Base-by-base conservation (phyloP, 2,329 filamentous ascomycete genomes). In the Penicillium sp. region DNA sequence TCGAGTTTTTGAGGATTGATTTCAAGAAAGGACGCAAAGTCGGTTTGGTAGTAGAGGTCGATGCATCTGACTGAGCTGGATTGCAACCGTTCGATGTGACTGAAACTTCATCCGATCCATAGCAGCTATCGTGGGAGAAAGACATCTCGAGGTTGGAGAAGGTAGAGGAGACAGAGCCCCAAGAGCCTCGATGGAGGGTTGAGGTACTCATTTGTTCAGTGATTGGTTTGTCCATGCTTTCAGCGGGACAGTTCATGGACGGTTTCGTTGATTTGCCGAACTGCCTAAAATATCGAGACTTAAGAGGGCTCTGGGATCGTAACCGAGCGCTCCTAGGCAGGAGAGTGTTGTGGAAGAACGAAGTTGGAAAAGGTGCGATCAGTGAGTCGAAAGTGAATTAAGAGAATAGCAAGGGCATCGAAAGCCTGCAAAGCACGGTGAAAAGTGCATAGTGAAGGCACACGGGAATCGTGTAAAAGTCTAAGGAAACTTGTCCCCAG, bases 61-160 rank as follows among this genome's bases (percentile, higher is more conserved):
- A 54, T 21, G 47, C 53, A 48, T 53, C 53, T 37, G 62, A 57
- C 19, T 60, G 54, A 13, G 59, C 52, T 24, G 60, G 53, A 2
- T 57, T 55, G 13, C 63, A 56, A 35, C 57, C 57, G 22, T 57
- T 61, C n/a, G 67, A 67, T 13, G 61, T 57, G 51, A 64, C 57
- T 19, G 68, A 69, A 22, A 66, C 50, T 48, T 68, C 67, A 50
- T 70, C 68, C 12, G 68, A 70, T 42, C 61, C 65, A 56, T 69
- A 70, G 44, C 65, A 68, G 43, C 67, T 70, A 59, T 70, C 68
- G 32, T 68, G 68, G 28, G 66, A 68, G 24, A 68, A 54, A 13
- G 67, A 69, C 31, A 66, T 58, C 28, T 70, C 66, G n/a, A 69
- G 60, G 22, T 63, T 58, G 22, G 65, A 64, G 28, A 69, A 66